A percentile compares a stretch with the other conserved stretches of the same genome.
Evolutionary conservation across 345 rosid species (phyloP).

Genomic region (Citropsis articulata): DNA sequence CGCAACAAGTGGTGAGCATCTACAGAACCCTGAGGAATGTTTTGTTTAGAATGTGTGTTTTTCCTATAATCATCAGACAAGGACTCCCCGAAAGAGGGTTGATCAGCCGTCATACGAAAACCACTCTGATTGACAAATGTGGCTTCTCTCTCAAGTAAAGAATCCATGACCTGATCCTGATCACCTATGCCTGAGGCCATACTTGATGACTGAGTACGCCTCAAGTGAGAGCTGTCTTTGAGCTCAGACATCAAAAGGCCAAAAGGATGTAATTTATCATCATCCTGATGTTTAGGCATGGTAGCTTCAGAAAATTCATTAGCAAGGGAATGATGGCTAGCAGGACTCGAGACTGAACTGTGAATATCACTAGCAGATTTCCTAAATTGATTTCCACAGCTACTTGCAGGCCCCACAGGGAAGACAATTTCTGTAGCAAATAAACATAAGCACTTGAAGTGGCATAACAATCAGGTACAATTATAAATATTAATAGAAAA

Average conservation of each 20-base stretch:
- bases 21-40: constrained; percentile 25
- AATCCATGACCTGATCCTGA: constrained; percentile 27
- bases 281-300: constrained; percentile 36
- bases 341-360: constrained; percentile 22
- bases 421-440: constrained; percentile 42
- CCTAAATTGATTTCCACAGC: constrained; percentile 20
- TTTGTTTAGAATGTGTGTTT: constrained; percentile 27
- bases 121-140: constrained; percentile 16
- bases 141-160: constrained; percentile 22
- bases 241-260: constrained; percentile 66
- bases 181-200: constrained; percentile 25
- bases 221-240: constrained; percentile 33
- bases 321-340: constrained; percentile 28
- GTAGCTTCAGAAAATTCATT: constrained; percentile 32
- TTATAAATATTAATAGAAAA: constrained; percentile 14
- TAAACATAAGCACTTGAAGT: not conserved
- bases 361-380: constrained; percentile 23
- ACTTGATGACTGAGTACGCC: constrained; percentile 34
- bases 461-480: constrained; percentile 7
- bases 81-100: constrained; percentile 28
- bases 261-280: constrained; percentile 56
- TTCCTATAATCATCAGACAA: constrained; percentile 33
- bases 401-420: constrained; percentile 46
- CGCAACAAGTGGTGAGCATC: constrained; percentile 35
- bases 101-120: constrained; percentile 25